Evolutionary conservation across 1,284 basidiomycete genomes (phyloP).

Genomic region (Ceratobasidium sp.): DNA sequence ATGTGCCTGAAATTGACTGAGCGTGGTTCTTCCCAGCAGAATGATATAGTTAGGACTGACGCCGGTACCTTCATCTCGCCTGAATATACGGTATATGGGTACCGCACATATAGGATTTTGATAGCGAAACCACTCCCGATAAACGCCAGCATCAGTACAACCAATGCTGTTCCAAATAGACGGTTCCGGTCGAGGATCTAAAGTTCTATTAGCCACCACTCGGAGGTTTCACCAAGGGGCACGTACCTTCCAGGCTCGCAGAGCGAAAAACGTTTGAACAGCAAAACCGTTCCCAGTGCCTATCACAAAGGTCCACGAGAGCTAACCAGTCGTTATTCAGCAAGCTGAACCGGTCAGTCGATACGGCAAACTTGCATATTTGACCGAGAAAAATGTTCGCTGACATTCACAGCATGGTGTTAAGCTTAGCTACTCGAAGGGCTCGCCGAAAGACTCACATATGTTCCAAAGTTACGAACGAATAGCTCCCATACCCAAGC

Average conservation of each 20-base stretch:
- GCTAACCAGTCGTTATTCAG: no score
- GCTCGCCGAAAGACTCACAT: constrained; percentile 1
- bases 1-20: background rate
- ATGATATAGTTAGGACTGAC: background rate
- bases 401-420: background rate
- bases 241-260: no score
- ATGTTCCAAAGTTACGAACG: constrained; percentile 20
- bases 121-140: background rate
- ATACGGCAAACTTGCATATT: background rate
- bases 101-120: background rate
- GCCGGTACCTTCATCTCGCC: constrained; percentile 5
- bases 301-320: no score
- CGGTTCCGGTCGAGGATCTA: constrained; percentile 11
- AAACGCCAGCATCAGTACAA: background rate
- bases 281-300: no score
- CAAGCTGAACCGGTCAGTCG: no score
- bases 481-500: constrained; percentile 29
- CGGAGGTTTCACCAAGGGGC: no score
- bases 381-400: constrained; percentile 15
- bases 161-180: background rate
- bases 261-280: no score
- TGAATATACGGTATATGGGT: background rate
- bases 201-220: background rate
- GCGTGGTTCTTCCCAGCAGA: background rate
- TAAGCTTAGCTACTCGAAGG: background rate